Evolutionary conservation across 352 stramenopile species (phyloP), one percentile per base, ranked within the genome.

Genomic region (Pythium phragmitis): DNA sequence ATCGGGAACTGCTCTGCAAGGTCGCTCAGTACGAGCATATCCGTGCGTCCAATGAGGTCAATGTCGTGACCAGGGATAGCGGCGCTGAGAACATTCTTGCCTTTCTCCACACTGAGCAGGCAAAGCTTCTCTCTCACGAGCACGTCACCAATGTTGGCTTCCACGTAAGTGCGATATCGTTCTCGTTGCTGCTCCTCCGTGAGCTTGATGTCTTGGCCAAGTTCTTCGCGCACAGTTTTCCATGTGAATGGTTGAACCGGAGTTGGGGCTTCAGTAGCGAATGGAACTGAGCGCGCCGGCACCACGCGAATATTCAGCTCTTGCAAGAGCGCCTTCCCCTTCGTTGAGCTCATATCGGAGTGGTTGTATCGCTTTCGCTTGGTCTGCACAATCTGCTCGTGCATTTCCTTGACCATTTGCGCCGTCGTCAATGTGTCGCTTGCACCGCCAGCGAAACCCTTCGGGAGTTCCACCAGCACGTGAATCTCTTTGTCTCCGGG

Each of bases 1-100:
- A 36, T 4, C 8, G 52, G 52, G 16, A 62, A 7, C 13, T 64
- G 30, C 34, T 63, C 42, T 14, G 58, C 69, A 11, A 65, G 8
- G 65, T 73, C 57, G 68, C 70, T 74, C 55, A 82, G 60, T 46
- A 85, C 43, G 64, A 85, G 60, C 4, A 85, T 19, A 68, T 85
- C 69, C 3, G 74, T 74, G 8, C 67, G 69, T 57, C 72, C 76
- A 72, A 26, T 16, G 56, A 80, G 60, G 23, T 75, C 51, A 66
- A 82, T 74, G 11, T 72, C 30, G 46, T 28, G 51, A 68, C 54
- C 71, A 69, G 67, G 63, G 17, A 80, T 37, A 49, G 13, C 14
- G 70, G 70, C 72, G 37, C 0, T 68, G 36, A 85, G 69, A 14
- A 85, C 63, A 11, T 77, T 36, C 41, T 49, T 37, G 13, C 14